Base-by-base conservation (phyloP, 345 rosid genomes). In the Ceriops zippeliana region DNA sequence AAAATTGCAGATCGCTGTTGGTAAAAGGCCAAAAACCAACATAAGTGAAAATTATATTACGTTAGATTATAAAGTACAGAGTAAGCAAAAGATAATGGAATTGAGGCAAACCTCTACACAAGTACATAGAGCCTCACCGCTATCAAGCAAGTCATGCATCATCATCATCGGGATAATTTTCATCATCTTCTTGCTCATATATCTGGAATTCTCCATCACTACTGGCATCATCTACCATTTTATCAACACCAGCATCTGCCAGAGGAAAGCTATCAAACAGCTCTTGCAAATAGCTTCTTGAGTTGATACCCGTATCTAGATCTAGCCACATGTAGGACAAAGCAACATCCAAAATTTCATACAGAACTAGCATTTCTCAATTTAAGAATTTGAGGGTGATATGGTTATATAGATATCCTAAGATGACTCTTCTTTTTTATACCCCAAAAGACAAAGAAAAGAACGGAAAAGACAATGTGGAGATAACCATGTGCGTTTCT, bases 201-300 rank as follows among this genome's bases (percentile, higher is more conserved):
- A 91, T 90, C 75, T 88, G 86, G 78, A 83, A 91, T 73, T 91
- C 99, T 53, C 79, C 93, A 72, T 86, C 96, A 64, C 87, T 88
- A 57, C 66, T 77, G 46, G 85, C 86, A 5, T 56, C 83, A 65
- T 76, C 90, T 62, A 66, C 81, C 57, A 75, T 76, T 75, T 73
- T 82, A 53, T 65, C 85, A 63, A 61, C 77, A 70, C 72, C 83
- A 56, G 66, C 65, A 60, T 68, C 81, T 31, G 78, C 65, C 9
- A 84, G 70, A 72, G 96, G 89, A 75, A 95, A 95, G 76, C 91
- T 87, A 67, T 85, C 88, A 26, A 95, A 91, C 58, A 95, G 90
- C 65, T 90, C 96, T 87, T 90, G 99, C 74, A 95, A 79, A 75
- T 86, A 88, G 64, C 83, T 78, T 73, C 84, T 86, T 27, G 99